Conservation (phyloP, 495 filamentous ascomycete species). For the Pyrenula massariospora region DNA sequence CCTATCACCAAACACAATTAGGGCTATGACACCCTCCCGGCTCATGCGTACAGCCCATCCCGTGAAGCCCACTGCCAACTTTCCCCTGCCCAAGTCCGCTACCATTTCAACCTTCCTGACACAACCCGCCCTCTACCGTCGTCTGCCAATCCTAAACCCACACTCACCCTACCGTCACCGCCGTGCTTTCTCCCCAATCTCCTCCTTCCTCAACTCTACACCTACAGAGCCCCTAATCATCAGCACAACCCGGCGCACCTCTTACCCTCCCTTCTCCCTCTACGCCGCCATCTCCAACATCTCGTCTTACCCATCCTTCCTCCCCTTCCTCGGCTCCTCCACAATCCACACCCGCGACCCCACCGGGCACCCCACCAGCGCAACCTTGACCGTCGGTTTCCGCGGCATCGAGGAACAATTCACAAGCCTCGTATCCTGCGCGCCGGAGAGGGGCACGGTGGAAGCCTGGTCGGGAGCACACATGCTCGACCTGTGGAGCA, state of each 20-base stretch:
- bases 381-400: background rate
- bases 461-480: background rate
- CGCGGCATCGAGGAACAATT: background rate
- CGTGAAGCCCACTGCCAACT: background rate
- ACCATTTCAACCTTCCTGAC: background rate
- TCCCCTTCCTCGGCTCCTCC: conserved; percentile 36
- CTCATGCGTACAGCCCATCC: background rate
- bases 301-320: conserved; percentile 14
- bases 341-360: conserved; percentile 13
- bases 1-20: too few species aligned
- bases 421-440: background rate
- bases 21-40: background rate
- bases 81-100: background rate
- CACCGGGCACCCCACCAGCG: background rate
- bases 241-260: background rate
- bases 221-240: background rate
- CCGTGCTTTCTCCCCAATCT: background rate
- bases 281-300: conserved; percentile 5
- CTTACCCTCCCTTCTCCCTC: background rate
- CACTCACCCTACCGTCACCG: background rate
- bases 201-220: background rate
- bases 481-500: background rate
- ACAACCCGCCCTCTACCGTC: background rate
- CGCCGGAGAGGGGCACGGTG: background rate
- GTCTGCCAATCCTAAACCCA: background rate